Percentiles rank a stretch among this genome's conserved stretches.
These are phyloP conservation scores for Wickerhamomyces kurtzmanii DNA, from an alignment of 805 yeast genomes.

Conservation along the genomic window DNA sequence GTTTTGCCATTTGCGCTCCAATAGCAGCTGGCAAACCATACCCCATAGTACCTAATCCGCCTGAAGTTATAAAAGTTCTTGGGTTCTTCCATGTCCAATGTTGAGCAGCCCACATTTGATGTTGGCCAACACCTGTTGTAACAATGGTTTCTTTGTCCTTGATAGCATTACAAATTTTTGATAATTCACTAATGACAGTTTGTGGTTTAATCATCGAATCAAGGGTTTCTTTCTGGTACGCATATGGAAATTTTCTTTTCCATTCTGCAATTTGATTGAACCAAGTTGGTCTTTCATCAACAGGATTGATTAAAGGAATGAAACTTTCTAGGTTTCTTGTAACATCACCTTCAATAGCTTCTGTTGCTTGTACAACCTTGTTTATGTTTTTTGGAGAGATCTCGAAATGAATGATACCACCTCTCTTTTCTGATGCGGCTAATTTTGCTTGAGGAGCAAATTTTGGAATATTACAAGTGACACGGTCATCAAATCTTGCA, in stretches of 20 bases:
- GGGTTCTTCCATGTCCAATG: slow-evolving; percentile 92
- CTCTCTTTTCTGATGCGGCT: slow-evolving; percentile 82
- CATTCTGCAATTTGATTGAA: slow-evolving; percentile 61
- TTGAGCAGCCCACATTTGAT: slow-evolving; percentile 99
- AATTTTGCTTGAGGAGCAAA: slow-evolving; percentile 91
- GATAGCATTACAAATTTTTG: slow-evolving; percentile 56
- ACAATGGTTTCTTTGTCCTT: slow-evolving; percentile 70
- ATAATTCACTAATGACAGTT: slow-evolving; percentile 73
- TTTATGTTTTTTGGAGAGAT: slow-evolving; percentile 94
- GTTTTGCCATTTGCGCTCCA: slow-evolving; percentile 95
- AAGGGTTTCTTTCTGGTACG: slow-evolving; percentile 72
- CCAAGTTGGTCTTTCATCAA: slow-evolving; percentile 73
- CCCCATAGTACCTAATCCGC: slow-evolving; percentile 99
- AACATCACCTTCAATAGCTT: slow-evolving; percentile 95
- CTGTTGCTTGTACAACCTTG: slow-evolving; percentile 94
- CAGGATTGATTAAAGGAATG: slow-evolving; percentile 59
- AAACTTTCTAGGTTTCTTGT: slow-evolving; percentile 64
- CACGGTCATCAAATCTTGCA: slow-evolving; percentile 98
- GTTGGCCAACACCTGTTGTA: slow-evolving; percentile 99
- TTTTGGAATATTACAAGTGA: slow-evolving; percentile 73
- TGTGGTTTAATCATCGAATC: slow-evolving; percentile 85
- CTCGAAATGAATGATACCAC: slow-evolving; percentile 96
- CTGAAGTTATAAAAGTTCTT: slow-evolving; percentile 92
- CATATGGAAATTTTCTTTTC: slow-evolving; percentile 82
- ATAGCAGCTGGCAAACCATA: slow-evolving; percentile 96